Percentiles rank a stretch among this genome's conserved stretches.
These are phyloP conservation scores for Pneumocystis canis DNA, from an alignment of 1,139 yeast species.

Conservation along the genomic window DNA sequence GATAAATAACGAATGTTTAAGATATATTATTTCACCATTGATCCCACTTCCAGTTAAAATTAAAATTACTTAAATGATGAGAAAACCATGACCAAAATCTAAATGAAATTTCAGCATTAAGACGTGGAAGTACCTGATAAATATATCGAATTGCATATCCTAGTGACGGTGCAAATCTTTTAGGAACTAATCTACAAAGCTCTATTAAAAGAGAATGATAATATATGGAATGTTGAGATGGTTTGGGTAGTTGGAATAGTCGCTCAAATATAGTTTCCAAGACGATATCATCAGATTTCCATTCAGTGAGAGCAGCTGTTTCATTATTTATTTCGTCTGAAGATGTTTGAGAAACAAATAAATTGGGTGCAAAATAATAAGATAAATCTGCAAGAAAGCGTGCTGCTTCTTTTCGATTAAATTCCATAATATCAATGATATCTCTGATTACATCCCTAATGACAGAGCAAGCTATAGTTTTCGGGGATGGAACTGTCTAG, in stretches of 20 bases:
- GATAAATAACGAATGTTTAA: background rate
- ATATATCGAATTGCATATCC: constrained; percentile 85
- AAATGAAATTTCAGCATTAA: constrained; percentile 63
- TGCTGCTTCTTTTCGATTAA: constrained; percentile 77
- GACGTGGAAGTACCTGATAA: constrained; percentile 48
- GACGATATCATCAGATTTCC: constrained; percentile 85
- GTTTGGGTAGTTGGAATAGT: constrained; percentile 58
- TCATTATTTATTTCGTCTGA: constrained; percentile 55
- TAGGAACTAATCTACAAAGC: constrained; percentile 74
- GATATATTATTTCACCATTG: constrained; percentile 44
- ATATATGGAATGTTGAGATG: constrained; percentile 56
- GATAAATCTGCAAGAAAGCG: constrained; percentile 68
- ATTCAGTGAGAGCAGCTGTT: constrained; percentile 36
- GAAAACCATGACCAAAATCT: constrained; percentile 85
- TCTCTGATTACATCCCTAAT: constrained; percentile 66
- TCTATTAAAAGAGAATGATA: constrained; percentile 79
- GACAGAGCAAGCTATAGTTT: constrained; percentile 45
- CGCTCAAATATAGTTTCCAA: constrained; percentile 68
- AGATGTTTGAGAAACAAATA: constrained; percentile 74
- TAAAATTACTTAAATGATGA: constrained; percentile 83
- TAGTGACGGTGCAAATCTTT: constrained; percentile 85
- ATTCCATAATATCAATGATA: constrained; percentile 63
- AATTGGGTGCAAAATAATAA: constrained; percentile 49
- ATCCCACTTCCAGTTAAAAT: constrained; percentile 95
- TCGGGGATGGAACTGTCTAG: constrained; percentile 59